Base-by-base conservation (phyloP, 164 flowering plant species). In the Magnolia changhungtana region DNA sequence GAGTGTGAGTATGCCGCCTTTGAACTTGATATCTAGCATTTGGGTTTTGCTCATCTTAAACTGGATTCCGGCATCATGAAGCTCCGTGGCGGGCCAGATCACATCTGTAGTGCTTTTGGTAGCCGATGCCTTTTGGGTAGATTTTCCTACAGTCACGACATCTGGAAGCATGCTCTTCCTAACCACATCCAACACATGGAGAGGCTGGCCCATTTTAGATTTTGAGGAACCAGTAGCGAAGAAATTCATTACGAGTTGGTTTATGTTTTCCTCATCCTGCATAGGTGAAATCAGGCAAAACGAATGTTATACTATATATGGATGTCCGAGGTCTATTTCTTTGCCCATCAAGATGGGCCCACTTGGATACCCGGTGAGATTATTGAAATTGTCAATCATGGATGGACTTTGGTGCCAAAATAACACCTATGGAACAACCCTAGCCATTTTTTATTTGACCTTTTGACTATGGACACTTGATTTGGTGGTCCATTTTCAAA, bases 61-160 rank as follows among this genome's bases (percentile, higher is more conserved):
- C 18, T 80, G 55, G 65, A 88, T 85, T 61, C 91, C 89, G 0
- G 90, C 88, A 67, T 86, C 90, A n/a, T 84, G 20, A 8, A 89
- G 88, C 80, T 88, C 87, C 19, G 76, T 81, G 18, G 88, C 86
- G 0, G 87, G 83, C 16, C 81, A 77, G 77, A 85, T 78, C 65
- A 85, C 83, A 10, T 70, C 72, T 14, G 24, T 20, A 2, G 1
- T 4, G 49, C 2, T 27, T 27, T 27, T 27, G n/a, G 45, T 13
- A 1, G 61, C 29, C 29, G 29, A 55, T 11, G 0, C 3, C 0
- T 55, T 9, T 55, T 7, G 29, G 29, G 29, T 27, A 27, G 29
- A 27, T 27, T 27, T 24, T 24, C 27, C 27, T 24, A 0, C 27
- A 24, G 1, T 24, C 27, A 24, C 27, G 27, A 24, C 1, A 24